Evolutionary conservation across 164 flowering plant species (phyloP).

Genomic region (Protea cynaroides): DNA sequence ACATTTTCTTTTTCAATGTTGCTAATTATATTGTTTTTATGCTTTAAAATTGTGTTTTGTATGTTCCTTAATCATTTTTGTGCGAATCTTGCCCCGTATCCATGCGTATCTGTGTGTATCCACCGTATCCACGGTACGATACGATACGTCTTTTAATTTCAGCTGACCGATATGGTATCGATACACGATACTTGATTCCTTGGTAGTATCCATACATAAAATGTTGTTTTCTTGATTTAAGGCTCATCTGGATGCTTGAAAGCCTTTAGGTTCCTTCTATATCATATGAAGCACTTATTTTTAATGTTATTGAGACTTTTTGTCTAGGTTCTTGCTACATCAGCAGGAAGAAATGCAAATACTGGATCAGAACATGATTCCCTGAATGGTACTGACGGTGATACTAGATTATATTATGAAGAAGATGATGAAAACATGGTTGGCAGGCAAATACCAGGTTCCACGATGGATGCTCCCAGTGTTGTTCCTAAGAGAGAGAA

Average conservation of each 20-base stretch:
- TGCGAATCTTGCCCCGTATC: no score
- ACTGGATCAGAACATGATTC: slow-evolving; percentile 30
- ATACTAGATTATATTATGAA: slow-evolving; percentile 36
- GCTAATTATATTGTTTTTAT: no score
- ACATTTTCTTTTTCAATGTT: no score
- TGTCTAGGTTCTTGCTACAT: slow-evolving; percentile 67
- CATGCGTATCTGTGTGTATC: no score
- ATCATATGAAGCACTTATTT: no score
- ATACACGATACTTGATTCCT: no score
- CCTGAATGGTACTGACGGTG: slow-evolving; percentile 35
- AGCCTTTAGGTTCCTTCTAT: background rate
- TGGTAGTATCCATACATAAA: no score
- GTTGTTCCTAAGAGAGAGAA: slow-evolving; percentile 36
- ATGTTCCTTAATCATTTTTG: no score
- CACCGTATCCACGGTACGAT: no score
- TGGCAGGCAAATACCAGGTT: slow-evolving; percentile 23
- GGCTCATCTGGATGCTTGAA: slow-evolving; percentile 1
- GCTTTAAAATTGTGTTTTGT: no score
- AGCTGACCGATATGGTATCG: no score
- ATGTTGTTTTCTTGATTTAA: background rate
- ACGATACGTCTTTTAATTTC: no score
- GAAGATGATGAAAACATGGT: slow-evolving; percentile 96
- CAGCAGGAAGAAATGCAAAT: slow-evolving; percentile 31
- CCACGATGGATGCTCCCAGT: slow-evolving; percentile 27
- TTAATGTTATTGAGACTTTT: slow-evolving; percentile 13